Evolutionary conservation across 169 alveolate species (phyloP), one percentile per base, ranked within the genome.

Genomic region (Plasmodium yoelii): DNA sequence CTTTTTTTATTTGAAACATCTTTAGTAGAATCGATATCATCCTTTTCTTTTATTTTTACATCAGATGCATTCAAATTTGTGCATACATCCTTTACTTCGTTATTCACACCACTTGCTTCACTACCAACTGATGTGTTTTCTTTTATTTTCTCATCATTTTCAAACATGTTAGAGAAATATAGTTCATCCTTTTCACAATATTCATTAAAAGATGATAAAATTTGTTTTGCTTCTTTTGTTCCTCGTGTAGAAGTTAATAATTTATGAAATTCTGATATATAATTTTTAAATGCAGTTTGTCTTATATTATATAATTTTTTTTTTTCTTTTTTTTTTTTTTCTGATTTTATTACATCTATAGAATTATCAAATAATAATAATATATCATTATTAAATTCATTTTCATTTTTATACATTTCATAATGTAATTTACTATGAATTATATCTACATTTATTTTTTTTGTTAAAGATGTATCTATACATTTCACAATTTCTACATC

Each of bases 261-360:
- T 42, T 77, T 77, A 59, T 77, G 63, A 42, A 77, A 77, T n/a
- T 77, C 88, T 13, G 56, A 15, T 68, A 64, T 70, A 69, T 77
- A 77, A 22, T 56, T 22, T 46, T 64, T 77, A n/a, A 65, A 64
- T 1, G 74, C 77, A 57, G 28, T 63, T 22, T 28, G 18, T 77
- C 77, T 44, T 22, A 34, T 19, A 7, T 49, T 28, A 3, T 24
- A 77, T 39, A 77, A 19, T 4, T 77, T 61, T 69, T 28, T 67
- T 64, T 64, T 64, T 64, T 55, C 65, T 8, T 77, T 64, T 7
- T 56, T 39, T 26, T 77, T 53, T 13, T 77, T 28, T 42, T 57
- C 59, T 10, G 9, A 12, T 49, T 77, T 77, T 28, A 77, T 77
- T 2, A 53, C 46, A 24, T 51, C 46, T 51, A 49, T 64, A 24